These are phyloP conservation scores for Monosporozyma unispora DNA, from an alignment of 805 yeast species.

Conservation along the genomic window DNA sequence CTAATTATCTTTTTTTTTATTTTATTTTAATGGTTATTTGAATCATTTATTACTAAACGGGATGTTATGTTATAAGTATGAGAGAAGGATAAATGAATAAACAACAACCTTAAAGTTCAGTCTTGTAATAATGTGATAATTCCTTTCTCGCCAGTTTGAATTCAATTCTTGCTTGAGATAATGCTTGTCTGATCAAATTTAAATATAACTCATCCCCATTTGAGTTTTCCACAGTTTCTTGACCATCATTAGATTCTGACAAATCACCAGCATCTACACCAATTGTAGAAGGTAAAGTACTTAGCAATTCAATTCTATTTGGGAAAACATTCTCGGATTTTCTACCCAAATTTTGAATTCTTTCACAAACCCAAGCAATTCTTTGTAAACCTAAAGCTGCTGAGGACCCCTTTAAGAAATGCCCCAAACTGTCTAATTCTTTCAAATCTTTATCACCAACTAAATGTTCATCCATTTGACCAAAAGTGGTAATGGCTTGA, in stretches of 20 bases:
- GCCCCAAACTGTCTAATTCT: conserved; percentile 70
- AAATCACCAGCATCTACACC: conserved; percentile 9
- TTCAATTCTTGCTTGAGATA: conserved; percentile 40
- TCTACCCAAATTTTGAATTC: conserved; percentile 81
- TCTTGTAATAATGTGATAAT: conserved; percentile 39
- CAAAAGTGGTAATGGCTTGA: conserved; percentile 77
- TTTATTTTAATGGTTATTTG: background rate
- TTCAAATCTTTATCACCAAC: conserved; percentile 38
- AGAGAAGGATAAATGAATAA: background rate
- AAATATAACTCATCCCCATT: conserved; percentile 35
- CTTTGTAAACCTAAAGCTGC: conserved; percentile 83
- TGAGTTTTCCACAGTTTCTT: conserved; percentile 19
- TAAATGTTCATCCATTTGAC: conserved; percentile 47
- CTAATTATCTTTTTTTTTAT: background rate
- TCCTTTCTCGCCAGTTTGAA: conserved; percentile 39
- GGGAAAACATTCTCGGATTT: conserved; percentile 26
- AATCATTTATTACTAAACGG: background rate
- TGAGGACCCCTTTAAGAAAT: conserved; percentile 89
- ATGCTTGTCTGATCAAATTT: conserved; percentile 36
- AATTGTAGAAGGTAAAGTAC: conserved; percentile 8
- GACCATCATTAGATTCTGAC: conserved; percentile 7
- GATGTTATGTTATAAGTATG: background rate
- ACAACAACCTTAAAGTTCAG: conserved; percentile 5
- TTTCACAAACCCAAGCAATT: conserved; percentile 81
- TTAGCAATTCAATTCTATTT: conserved; percentile 7